A percentile compares a stretch with the other conserved stretches of the same genome.
Evolutionary conservation across 306 rosid species (phyloP).

Genomic region (Dalbergia cultrata): DNA sequence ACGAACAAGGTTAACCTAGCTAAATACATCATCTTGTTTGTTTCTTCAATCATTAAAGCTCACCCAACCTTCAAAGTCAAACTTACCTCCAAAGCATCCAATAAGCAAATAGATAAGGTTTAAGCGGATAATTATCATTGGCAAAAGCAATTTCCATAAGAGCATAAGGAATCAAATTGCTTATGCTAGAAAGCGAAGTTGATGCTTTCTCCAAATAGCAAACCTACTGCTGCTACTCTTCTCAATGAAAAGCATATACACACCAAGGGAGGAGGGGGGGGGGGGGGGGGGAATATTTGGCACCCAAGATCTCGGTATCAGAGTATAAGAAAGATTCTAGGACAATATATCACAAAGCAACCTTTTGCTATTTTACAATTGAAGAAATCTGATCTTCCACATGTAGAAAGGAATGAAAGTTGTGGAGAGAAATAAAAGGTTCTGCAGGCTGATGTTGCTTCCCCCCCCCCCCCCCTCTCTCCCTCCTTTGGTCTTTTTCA

Average conservation of each 20-base stretch:
- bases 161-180: neutral
- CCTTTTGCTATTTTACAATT: neutral
- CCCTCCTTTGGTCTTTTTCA: neutral
- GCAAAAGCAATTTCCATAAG: neutral
- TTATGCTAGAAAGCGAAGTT: neutral
- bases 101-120: neutral
- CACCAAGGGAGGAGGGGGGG: neutral
- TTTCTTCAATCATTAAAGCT: neutral
- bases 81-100: neutral
- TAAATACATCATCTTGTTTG: neutral
- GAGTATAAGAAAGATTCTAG: no score
- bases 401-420: neutral
- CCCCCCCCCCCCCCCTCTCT: no score
- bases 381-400: neutral
- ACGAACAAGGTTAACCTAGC: no score
- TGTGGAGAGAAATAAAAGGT: neutral
- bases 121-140: neutral
- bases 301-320: neutral
- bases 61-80: neutral
- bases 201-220: slow-evolving; percentile 14
- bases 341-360: neutral
- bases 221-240: neutral
- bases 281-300: neutral
- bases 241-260: neutral
- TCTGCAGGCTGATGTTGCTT: slow-evolving; percentile 3